Evolutionary conservation across 306 rosid genomes (phyloP), one percentile per base, ranked within the genome.

Genomic region (Urtica urens): DNA sequence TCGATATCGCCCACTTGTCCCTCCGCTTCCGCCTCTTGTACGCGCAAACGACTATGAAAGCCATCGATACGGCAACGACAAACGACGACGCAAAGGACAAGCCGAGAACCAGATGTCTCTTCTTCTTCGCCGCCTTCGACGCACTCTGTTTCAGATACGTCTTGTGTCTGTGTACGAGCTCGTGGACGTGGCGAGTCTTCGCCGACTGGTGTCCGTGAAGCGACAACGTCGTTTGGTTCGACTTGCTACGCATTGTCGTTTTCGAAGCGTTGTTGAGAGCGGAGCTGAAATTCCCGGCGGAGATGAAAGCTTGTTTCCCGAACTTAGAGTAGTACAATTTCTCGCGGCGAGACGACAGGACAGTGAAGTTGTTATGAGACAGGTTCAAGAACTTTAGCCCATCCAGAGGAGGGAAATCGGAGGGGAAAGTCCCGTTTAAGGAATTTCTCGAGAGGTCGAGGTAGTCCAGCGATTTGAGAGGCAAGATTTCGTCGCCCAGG

Each of bases 1-100:
- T 81, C 3, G 99, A 90, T n/a, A 90, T 90, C 23, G 94, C 93
- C 99, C 99, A 85, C 42, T 79, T 85, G 73, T 50, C 83, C 62
- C 55, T 81, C 20, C 43, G 75, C n/a, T 28, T 76, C 62, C 64
- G 74, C 60, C 82, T 69, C 68, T 57, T 57, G 73, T 40, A 74
- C 11, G 47, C 2, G 25, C 67, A 68, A 1, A 45, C 58, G 12
- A 39, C 17, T 18, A 61, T 60, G 2, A 55, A 38, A 12, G 60
- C 66, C 63, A 58, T 2, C 0, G 31, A 51, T 27, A 67, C 58
- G 38, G 73, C 11, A 6, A 72, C 61, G 18, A 64, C 2, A 5
- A 23, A 45, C 49, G 3, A 65, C 61, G 6, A 60, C 0, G 63
- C 73, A 13, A 56, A 65, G 18, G 85, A 60, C 23, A 64, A 22